Percentiles rank a stretch among this genome's conserved stretches.
These are phyloP conservation scores for Anthracocystis panici-leucophaei DNA, from an alignment of 1,284 basidiomycete species.

Conservation along the genomic window DNA sequence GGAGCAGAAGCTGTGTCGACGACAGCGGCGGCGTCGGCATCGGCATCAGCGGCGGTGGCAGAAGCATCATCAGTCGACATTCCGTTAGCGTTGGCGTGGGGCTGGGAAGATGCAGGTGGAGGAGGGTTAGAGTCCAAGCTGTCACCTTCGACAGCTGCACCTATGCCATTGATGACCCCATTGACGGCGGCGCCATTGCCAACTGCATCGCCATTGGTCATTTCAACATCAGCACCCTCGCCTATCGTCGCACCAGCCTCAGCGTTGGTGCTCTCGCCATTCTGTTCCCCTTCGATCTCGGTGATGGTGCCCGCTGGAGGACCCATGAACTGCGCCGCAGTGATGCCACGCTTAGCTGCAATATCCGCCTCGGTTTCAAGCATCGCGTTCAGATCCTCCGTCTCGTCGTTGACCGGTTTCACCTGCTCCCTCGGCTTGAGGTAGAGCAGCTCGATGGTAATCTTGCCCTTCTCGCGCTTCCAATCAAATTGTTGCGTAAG, in stretches of 20 bases:
- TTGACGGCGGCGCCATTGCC: conserved; percentile 8
- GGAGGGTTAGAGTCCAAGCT: neutral
- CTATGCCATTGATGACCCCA: conserved; percentile 4
- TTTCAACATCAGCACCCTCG: conserved; percentile 28
- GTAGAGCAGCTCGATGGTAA: conserved; percentile 78
- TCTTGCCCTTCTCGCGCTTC: conserved; percentile 60
- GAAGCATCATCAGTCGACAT: neutral
- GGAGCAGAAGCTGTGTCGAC: conserved; percentile 3
- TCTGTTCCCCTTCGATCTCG: conserved; percentile 12
- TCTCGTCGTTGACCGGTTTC: conserved; percentile 13
- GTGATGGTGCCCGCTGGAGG: conserved; percentile 10
- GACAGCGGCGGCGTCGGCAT: neutral
- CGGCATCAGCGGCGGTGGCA: neutral
- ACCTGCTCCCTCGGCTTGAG: conserved; percentile 60
- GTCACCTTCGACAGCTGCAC: neutral
- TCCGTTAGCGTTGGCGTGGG: conserved; percentile 28
- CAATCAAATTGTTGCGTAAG: conserved; percentile 68
- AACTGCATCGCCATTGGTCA: conserved; percentile 23
- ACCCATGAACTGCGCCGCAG: conserved; percentile 45
- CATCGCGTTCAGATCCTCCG: conserved; percentile 33
- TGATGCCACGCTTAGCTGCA: conserved; percentile 40
- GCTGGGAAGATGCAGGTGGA: conserved; percentile 28
- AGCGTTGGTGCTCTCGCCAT: conserved; percentile 6
- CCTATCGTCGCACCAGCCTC: neutral
- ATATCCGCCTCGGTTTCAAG: conserved; percentile 44